Base-by-base conservation (phyloP, 306 rosid species). In the Herpetospermum pedunculosum region DNA sequence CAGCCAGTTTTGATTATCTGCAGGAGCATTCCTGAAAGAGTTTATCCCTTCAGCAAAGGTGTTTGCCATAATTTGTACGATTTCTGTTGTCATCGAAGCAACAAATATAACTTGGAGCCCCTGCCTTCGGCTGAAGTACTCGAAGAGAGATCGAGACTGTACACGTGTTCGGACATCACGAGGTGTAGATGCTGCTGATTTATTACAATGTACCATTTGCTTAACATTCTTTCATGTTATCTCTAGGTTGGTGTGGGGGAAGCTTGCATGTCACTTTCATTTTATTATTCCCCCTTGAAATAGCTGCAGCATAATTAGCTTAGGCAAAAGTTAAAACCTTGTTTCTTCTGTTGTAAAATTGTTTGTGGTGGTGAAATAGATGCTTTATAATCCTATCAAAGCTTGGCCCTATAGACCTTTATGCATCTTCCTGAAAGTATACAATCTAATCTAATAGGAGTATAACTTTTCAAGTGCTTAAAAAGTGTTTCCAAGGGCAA, bases 31-130 rank as follows among this genome's bases (percentile, higher is more conserved):
- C 93, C 97, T 25, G 97, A 87, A 68, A 89, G 96, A 81, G 92
- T 89, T 40, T 85, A 85, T 78, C 99, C 97, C 37, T 95, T 95
- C 80, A 95, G 99, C 77, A 78, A 85, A 77, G 99, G 97, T 83
- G 28, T 81, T 30, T 79, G 92, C 80, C 82, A 70, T 84, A 95
- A 95, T 77, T 19, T 95, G 73, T 88, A 83, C 76, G 77, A 76
- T 73, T 95, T 95, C 85, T 95, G 99, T 83, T 92, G 89, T 53
- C 77, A 70, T 26, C 77, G 35, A 77, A 75, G 79, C 65, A 70
- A 81, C 64, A 25, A 40, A 29, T 62, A 81, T 79, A 76, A 75
- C 64, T 25, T 88, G 81, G 99, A 95, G 78, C 48, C 81, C 25
- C 28, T 95, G 63, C 99, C 99, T 23, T 71, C 92, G 7, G 19